Conservation (phyloP, 768 basidiomycete species). For the Kwoniella sp. region DNA sequence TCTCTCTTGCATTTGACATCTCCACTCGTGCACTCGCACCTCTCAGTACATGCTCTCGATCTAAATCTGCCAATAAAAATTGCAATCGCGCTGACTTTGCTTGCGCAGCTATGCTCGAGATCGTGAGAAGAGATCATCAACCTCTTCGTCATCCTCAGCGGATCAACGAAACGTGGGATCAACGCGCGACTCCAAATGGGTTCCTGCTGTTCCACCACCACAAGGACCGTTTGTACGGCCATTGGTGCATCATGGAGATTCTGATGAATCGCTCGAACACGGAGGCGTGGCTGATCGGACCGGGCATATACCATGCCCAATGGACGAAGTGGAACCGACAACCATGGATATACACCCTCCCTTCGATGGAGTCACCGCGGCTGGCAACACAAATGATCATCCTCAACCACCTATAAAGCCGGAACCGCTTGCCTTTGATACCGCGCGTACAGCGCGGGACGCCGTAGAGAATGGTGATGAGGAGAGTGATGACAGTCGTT, state of each 20-base stretch:
- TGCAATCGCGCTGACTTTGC: too few species aligned
- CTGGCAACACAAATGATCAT: background rate
- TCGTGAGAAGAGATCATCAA: slow-evolving; percentile 5
- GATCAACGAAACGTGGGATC: background rate
- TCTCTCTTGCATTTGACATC: background rate
- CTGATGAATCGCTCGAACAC: slow-evolving; percentile 18
- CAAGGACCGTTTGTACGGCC: slow-evolving; percentile 9
- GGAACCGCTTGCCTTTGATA: slow-evolving; percentile 10
- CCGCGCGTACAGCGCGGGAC: slow-evolving; percentile 6
- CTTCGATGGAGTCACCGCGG: background rate
- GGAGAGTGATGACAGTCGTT: slow-evolving; percentile 17
- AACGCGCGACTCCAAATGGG: slow-evolving; percentile 2
- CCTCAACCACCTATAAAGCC: background rate
- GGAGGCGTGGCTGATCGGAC: background rate
- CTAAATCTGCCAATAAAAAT: too few species aligned
- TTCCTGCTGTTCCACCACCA: background rate
- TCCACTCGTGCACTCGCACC: too few species aligned
- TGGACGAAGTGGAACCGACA: background rate
- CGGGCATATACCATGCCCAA: slow-evolving; percentile 7
- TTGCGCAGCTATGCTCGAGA: slow-evolving; percentile 26
- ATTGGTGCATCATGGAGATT: slow-evolving; percentile 21
- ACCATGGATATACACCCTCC: background rate
- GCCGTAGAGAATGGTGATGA: slow-evolving; percentile 4
- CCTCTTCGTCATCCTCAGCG: background rate
- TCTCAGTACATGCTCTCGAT: too few species aligned